Base-by-base conservation (phyloP, 305 asterid species). In the Fraxinus nigra region DNA sequence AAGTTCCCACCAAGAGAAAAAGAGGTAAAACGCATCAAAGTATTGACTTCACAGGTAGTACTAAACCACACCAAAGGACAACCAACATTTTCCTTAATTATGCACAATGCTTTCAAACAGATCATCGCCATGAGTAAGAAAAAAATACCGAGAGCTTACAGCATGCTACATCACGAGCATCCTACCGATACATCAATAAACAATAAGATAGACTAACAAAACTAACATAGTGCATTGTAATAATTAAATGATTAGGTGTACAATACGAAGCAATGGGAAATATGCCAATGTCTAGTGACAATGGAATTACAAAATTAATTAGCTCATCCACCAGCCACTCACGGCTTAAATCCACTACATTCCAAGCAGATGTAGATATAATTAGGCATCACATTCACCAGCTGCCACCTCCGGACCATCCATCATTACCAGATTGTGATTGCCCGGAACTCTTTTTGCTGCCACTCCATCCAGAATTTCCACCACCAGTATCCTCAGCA, bases 401-500 rank as follows among this genome's bases (percentile, higher is more conserved):
- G 35, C 35, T 10, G 73, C 73, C n/a, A 0, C 34, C 34, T 26
- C 81, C 80, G 16, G 84, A 76, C 83, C 90, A 83, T 24, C 85
- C 86, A 69, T 87, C 87, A 51, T 78, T 86, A 35, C 87, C 90
- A 8, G 79, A 65, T 16, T 82, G 83, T 20, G 86, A 76, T 46
- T 72, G 74, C 5, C n/a, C 72, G 20, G 78, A n/a, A 80, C 81
- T 81, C 82, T 87, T 87, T 79, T 87, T 86, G 87, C 85, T 67
- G 22, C 88, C 80, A 16, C 92, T 90, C 93, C 92, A 84, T 54
- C 88, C 90, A 54, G 93, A 87, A 82, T 74, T 78, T 75, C 90
- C 90, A 0, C 83, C 85, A 35, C 81, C 87, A 0, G 78, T 78
- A 78, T 79, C 83, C n/a, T 34, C 82, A 76, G 65, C 82, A 79